Conservation (phyloP, 345 rosid species). For the Dovyalis caffra region DNA sequence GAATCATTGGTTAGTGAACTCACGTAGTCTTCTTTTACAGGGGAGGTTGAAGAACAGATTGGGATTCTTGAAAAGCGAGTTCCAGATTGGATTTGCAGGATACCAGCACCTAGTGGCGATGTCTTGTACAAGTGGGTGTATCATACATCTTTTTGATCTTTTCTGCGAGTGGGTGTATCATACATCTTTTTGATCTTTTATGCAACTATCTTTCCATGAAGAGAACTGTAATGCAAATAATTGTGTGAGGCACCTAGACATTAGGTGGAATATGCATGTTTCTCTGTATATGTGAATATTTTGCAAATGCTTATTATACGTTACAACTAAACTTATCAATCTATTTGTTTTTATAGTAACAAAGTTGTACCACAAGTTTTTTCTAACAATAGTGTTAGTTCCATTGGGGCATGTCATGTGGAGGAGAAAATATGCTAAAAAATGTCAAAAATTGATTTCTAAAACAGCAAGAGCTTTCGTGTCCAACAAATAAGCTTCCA, state of each 20-base stretch:
- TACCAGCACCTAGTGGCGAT: slow-evolving; percentile 36
- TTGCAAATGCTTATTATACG: background rate
- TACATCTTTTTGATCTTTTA: background rate
- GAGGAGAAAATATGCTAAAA: no score
- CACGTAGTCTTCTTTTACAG: slow-evolving; percentile 24
- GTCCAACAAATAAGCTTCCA: no score
- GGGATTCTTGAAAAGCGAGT: slow-evolving; percentile 46
- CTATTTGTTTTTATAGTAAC: background rate
- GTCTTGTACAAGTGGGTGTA: slow-evolving; percentile 37
- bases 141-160: no score
- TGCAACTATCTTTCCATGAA: background rate
- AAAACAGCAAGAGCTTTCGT: no score
- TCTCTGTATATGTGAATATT: background rate
- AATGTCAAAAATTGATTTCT: no score
- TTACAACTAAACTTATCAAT: no score
- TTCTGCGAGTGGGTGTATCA: slow-evolving; percentile 29
- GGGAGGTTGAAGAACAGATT: slow-evolving; percentile 51
- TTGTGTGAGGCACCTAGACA: background rate
- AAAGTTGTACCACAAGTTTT: background rate
- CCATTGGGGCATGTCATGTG: no score
- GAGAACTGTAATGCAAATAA: background rate
- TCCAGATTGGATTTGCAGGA: slow-evolving; percentile 52
- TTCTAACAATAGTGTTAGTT: no score
- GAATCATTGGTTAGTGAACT: slow-evolving; percentile 1
- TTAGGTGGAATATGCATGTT: background rate